phyloP scores from a whole-genome alignment of 108 stramenopile species.

The Nannochloropsis gaditana region DNA sequence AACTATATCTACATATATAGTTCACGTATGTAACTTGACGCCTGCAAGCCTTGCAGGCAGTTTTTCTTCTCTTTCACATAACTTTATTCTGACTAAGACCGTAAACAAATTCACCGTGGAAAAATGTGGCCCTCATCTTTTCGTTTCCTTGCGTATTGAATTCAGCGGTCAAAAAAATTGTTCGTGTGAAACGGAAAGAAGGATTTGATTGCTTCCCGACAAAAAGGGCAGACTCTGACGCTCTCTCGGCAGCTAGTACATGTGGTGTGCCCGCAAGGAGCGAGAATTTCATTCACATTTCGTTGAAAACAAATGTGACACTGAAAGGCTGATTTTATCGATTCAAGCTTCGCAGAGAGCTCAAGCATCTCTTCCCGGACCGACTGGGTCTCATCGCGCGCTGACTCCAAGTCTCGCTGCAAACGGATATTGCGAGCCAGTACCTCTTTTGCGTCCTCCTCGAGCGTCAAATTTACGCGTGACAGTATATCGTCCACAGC shows the following conservation, averaged over 20 bases:
- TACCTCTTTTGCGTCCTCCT: neutral
- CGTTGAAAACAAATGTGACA: constrained; percentile 15
- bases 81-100: no score
- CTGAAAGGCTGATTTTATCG: neutral
- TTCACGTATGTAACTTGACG: no score
- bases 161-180: neutral
- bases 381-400: neutral
- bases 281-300: constrained; percentile 18
- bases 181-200: neutral
- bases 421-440: neutral
- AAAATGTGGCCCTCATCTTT: no score
- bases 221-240: neutral
- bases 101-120: no score
- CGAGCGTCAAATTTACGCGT: constrained; percentile 4
- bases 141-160: no score
- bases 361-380: neutral
- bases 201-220: neutral
- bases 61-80: no score
- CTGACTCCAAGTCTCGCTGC: neutral
- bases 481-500: constrained; percentile 10
- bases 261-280: constrained; percentile 8
- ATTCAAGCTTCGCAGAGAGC: neutral
- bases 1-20: no score
- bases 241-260: constrained; percentile 4
- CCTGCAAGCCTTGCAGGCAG: no score